Percentiles rank a stretch among this genome's conserved stretches.
phyloP scores from a whole-genome alignment of 164 flowering plant species.

The Nelumbo lutea region DNA sequence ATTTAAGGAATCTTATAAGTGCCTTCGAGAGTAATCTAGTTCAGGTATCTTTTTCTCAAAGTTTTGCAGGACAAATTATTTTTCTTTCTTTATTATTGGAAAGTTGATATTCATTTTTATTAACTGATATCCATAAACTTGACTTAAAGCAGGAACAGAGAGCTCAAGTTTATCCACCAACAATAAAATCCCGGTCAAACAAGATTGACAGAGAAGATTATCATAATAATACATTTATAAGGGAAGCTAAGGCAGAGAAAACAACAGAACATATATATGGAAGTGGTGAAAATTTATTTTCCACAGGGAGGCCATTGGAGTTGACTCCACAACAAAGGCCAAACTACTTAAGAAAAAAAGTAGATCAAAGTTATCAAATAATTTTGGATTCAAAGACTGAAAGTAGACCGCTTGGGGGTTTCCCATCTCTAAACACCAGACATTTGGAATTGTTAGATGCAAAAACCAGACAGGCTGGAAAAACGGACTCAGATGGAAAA shows the following conservation, averaged over 20 bases:
- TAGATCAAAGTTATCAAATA: slow-evolving; percentile 6
- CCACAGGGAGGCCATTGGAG: neutral
- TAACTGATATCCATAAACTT: slow-evolving; percentile 9
- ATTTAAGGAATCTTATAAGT: slow-evolving; percentile 62
- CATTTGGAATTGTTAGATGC: slow-evolving; percentile 10
- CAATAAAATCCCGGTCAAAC: slow-evolving; percentile 17
- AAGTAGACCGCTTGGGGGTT: slow-evolving; percentile 2
- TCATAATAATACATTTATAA: slow-evolving; percentile 4
- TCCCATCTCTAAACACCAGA: slow-evolving; percentile 7
- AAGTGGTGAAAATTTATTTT: neutral
- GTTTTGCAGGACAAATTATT: neutral
- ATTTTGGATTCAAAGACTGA: neutral
- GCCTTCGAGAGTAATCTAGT: slow-evolving; percentile 52
- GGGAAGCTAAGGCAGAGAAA: slow-evolving; percentile 14
- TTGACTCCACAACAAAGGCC: slow-evolving; percentile 3
- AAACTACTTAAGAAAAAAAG: neutral
- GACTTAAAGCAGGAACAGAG: slow-evolving; percentile 32
- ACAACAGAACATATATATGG: neutral
- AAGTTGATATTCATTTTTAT: neutral
- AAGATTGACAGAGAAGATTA: slow-evolving; percentile 17
- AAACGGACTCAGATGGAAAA: neutral
- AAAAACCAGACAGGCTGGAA: neutral
- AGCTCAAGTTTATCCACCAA: slow-evolving; percentile 18
- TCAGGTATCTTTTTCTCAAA: slow-evolving; percentile 42
- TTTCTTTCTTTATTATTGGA: slow-evolving; percentile 4